Percentiles rank a stretch among this genome's conserved stretches.
Evolutionary conservation across 805 yeast species (phyloP).

Genomic region (Saturnispora serradocipensis): DNA sequence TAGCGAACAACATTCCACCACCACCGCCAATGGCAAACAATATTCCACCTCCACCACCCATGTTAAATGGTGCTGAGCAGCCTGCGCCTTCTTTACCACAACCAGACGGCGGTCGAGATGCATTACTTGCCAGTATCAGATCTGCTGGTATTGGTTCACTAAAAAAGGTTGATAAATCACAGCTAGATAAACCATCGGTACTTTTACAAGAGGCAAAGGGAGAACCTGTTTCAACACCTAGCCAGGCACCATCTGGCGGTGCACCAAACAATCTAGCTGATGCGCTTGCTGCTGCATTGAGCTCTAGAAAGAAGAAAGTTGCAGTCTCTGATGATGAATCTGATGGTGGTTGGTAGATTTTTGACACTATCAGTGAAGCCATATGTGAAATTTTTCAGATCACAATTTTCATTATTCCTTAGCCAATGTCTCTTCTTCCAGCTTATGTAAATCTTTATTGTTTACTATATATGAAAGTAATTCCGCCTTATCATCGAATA

Average conservation of each 20-base stretch:
- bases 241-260: conserved; percentile 33
- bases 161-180: conserved; percentile 73
- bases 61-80: conserved; percentile 18
- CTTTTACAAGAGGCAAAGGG: conserved; percentile 65
- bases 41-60: conserved; percentile 21
- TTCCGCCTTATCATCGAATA: conserved; percentile 2
- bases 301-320: conserved; percentile 73
- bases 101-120: conserved; percentile 55
- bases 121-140: conserved; percentile 78
- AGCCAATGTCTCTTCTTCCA: background rate
- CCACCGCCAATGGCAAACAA: conserved; percentile 16
- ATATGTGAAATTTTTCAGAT: background rate
- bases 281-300: conserved; percentile 58
- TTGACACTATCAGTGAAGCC: background rate
- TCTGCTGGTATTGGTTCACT: conserved; percentile 65
- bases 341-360: conserved; percentile 58
- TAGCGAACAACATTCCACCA: conserved; percentile 13
- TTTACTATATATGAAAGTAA: background rate
- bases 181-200: conserved; percentile 70
- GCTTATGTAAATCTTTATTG: background rate
- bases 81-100: conserved; percentile 30
- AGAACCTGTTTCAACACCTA: conserved; percentile 34
- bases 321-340: conserved; percentile 77
- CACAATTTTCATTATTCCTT: background rate
- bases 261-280: conserved; percentile 36